Evolutionary conservation across 179 eudicot genomes (phyloP).

Genomic region (Corrigiola litoralis): DNA sequence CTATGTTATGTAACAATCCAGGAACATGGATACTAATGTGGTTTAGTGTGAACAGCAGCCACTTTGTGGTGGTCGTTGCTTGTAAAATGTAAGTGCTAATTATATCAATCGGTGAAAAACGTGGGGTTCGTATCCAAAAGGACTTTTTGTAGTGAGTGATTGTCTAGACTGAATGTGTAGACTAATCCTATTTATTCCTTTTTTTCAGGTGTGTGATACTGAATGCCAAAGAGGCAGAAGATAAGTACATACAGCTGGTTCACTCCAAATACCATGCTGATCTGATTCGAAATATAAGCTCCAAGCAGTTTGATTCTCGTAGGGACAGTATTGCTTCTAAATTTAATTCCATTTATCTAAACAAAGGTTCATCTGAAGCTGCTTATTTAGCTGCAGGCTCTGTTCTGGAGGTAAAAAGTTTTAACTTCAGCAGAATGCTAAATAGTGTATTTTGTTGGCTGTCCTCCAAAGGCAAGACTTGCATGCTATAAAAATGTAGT

Average conservation of each 20-base stretch:
- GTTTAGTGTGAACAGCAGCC: constrained; percentile 1
- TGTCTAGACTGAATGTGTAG: background rate
- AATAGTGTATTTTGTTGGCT: background rate
- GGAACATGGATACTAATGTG: background rate
- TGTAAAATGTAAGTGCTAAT: background rate
- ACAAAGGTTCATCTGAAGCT: constrained; percentile 88
- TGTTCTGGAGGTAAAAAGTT: constrained; percentile 58
- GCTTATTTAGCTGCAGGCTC: constrained; percentile 96
- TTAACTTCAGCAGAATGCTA: background rate
- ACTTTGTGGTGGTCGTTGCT: background rate
- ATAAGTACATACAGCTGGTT: constrained; percentile 61
- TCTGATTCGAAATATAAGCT: constrained; percentile 69
- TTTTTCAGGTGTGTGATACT: constrained; percentile 65
- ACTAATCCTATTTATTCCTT: background rate
- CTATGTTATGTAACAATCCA: no score
- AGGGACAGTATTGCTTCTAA: constrained; percentile 51
- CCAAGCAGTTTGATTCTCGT: constrained; percentile 41
- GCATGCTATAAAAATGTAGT: background rate
- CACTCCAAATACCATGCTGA: constrained; percentile 69
- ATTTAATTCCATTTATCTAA: constrained; percentile 80
- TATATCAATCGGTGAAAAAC: background rate
- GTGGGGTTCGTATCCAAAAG: background rate
- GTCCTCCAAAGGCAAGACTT: background rate
- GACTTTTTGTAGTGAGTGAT: background rate
- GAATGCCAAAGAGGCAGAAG: constrained; percentile 70